phyloP scores from a whole-genome alignment of 2,329 filamentous ascomycete genomes.

The Monosporascus sp. region DNA sequence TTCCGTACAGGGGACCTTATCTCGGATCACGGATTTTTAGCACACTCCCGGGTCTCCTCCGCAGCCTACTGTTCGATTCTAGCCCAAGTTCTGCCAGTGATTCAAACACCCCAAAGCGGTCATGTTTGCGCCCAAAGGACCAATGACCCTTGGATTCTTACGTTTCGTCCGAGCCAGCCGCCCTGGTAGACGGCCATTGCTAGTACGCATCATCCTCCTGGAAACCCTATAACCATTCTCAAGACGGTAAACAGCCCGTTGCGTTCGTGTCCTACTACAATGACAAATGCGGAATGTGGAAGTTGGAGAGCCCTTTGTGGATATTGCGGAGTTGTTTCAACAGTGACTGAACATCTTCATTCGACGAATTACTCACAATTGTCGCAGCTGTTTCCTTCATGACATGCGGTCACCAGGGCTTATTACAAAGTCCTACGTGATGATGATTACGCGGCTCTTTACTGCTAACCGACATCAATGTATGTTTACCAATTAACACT shows the following conservation, averaged over 20 bases:
- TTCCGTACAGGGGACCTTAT: not conserved
- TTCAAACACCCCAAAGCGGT: not conserved
- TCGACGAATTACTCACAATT: too few species aligned
- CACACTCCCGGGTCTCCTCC: not conserved
- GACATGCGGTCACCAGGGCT: too few species aligned
- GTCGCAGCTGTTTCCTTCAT: too few species aligned
- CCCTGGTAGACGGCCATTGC: not conserved
- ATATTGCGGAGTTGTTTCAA: too few species aligned
- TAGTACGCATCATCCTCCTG: not conserved
- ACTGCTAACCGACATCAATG: too few species aligned
- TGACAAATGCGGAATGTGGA: too few species aligned
- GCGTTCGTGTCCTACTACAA: too few species aligned
- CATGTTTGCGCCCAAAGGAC: not conserved
- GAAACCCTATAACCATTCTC: not conserved
- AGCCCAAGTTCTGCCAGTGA: not conserved
- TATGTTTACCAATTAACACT: too few species aligned
- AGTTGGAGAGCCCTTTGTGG: too few species aligned
- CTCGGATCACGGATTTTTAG: not conserved
- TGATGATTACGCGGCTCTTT: too few species aligned
- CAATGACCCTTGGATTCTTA: not conserved
- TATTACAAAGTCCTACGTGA: too few species aligned
- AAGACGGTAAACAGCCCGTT: not conserved
- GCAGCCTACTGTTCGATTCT: not conserved
- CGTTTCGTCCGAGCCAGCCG: not conserved
- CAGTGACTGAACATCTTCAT: too few species aligned